phyloP scores from a whole-genome alignment of 129 eudicot species.

The Escallonia rubra region DNA sequence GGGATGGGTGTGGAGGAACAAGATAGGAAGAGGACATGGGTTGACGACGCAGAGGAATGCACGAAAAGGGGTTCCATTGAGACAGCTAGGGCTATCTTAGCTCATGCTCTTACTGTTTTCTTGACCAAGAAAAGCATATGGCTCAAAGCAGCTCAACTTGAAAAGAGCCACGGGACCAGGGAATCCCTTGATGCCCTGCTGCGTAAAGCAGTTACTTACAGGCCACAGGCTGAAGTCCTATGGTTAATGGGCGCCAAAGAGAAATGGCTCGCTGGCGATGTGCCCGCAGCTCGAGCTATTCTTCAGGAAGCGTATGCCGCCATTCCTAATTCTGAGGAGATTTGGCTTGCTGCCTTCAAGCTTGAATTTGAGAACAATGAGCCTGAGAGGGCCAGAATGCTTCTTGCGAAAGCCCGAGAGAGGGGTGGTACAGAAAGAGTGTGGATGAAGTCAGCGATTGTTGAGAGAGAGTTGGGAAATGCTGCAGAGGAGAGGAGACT shows the following conservation, averaged over 20 bases:
- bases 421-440: slow-evolving; percentile 86
- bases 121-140: slow-evolving; percentile 84
- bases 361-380: slow-evolving; percentile 93
- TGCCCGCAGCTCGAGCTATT: slow-evolving; percentile 80
- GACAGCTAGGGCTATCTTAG: slow-evolving; percentile 86
- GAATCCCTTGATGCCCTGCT: slow-evolving; percentile 85
- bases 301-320: slow-evolving; percentile 91
- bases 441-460: slow-evolving; percentile 98
- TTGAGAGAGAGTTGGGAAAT: slow-evolving; percentile 81
- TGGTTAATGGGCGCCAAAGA: slow-evolving; percentile 99
- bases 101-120: slow-evolving; percentile 73
- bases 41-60: slow-evolving; percentile 96
- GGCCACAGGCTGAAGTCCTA: slow-evolving; percentile 85
- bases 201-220: slow-evolving; percentile 77
- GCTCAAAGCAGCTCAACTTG: slow-evolving; percentile 96
- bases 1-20: slow-evolving; percentile 95
- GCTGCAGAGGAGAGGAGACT: slow-evolving; percentile 60
- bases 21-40: slow-evolving; percentile 92
- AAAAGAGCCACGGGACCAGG: slow-evolving; percentile 85
- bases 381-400: slow-evolving; percentile 79
- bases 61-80: slow-evolving; percentile 88
- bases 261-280: slow-evolving; percentile 98
- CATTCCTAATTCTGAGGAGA: slow-evolving; percentile 84
- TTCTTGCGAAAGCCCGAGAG: slow-evolving; percentile 93
- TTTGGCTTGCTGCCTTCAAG: slow-evolving; percentile 97